phyloP scores from a whole-genome alignment of 495 filamentous ascomycete species.

The Talaromyces borbonicus region DNA sequence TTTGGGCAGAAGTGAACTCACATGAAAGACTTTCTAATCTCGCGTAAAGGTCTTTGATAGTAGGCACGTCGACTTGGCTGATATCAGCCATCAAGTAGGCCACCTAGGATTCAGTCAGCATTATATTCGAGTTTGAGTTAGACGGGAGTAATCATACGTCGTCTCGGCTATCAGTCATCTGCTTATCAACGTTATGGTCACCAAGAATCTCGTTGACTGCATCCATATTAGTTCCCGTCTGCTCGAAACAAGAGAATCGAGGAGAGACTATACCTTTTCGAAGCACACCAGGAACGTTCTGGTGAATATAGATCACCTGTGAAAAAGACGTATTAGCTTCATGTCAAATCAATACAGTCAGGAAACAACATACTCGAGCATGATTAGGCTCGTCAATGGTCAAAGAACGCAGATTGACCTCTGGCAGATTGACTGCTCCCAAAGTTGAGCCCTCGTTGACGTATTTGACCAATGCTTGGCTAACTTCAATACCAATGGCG shows the following conservation, averaged over 20 bases:
- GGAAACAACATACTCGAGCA: conserved; percentile 50
- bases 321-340: conserved; percentile 11
- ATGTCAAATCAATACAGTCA: background rate
- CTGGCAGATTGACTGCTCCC: conserved; percentile 92
- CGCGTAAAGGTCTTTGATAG: conserved; percentile 79
- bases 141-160: conserved; percentile 45
- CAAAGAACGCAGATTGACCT: conserved; percentile 76
- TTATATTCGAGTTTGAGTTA: background rate
- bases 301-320: conserved; percentile 86
- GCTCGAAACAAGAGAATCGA: background rate
- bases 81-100: conserved; percentile 99
- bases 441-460: conserved; percentile 86
- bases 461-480: conserved; percentile 75
- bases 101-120: conserved; percentile 37
- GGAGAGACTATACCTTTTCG: conserved; percentile 50
- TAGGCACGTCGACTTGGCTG: conserved; percentile 64
- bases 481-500: conserved; percentile 91
- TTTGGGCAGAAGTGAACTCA: conserved; percentile 33
- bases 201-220: conserved; percentile 85
- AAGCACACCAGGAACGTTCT: conserved; percentile 90
- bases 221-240: conserved; percentile 4
- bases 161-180: conserved; percentile 90
- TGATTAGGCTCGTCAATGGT: conserved; percentile 82
- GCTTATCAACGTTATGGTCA: conserved; percentile 96
- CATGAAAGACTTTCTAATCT: conserved; percentile 71